Conservation (phyloP, 2,329 filamentous ascomycete species). For the Stemphylium lycopersici region DNA sequence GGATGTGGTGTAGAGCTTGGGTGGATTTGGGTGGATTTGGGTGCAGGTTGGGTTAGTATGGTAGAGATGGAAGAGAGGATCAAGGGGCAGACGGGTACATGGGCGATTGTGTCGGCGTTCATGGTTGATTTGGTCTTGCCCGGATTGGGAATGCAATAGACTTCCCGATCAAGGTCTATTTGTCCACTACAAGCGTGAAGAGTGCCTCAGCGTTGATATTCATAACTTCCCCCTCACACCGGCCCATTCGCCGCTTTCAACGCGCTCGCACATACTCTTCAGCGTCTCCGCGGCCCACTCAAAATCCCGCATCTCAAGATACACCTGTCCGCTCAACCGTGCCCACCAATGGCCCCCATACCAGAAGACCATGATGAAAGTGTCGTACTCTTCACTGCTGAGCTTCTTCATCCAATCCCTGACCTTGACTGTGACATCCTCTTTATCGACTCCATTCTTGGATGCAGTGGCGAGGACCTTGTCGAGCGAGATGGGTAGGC, state of each 20-base stretch:
- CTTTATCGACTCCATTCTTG: slow-evolving; percentile 25
- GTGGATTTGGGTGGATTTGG: not conserved
- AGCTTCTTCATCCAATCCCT: slow-evolving; percentile 50
- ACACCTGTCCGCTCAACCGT: slow-evolving; percentile 80
- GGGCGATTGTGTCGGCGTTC: no score
- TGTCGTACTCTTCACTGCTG: slow-evolving; percentile 66
- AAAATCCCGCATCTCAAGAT: slow-evolving; percentile 81
- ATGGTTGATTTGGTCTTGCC: not conserved
- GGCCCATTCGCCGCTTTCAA: slow-evolving; percentile 53
- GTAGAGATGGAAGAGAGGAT: not conserved
- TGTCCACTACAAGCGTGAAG: no score
- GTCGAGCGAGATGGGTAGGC: slow-evolving; percentile 66
- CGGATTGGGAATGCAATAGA: not conserved
- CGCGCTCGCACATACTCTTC: slow-evolving; percentile 61
- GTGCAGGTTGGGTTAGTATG: not conserved
- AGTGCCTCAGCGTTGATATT: not conserved
- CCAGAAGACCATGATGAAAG: slow-evolving; percentile 70
- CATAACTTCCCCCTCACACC: slow-evolving; percentile 15
- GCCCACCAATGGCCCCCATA: slow-evolving; percentile 71
- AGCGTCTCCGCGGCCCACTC: slow-evolving; percentile 69
- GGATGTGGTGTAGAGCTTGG: not conserved
- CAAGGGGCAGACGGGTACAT: no score
- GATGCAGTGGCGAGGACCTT: slow-evolving; percentile 32
- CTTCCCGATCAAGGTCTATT: no score
- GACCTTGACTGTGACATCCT: slow-evolving; percentile 35